Conservation (phyloP, 208 protist genomes). For the Acanthamoeba sp. region DNA sequence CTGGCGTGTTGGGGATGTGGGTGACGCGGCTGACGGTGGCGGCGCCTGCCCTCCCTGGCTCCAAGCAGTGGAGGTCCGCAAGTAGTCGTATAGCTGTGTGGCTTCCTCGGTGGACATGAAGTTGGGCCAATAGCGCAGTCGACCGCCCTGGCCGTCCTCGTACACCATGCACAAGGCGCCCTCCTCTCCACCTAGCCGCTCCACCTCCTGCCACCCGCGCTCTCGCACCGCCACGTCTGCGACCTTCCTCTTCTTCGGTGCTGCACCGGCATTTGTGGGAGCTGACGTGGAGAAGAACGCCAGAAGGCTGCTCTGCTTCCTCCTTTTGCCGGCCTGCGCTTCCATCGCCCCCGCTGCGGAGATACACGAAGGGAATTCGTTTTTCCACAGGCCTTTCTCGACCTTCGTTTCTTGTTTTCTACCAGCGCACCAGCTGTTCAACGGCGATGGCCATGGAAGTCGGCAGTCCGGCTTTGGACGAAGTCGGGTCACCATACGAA, state of each 20-base stretch:
- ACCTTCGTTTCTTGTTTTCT: too few relatives aligned
- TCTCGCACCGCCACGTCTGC: neutral
- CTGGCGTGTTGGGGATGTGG: neutral
- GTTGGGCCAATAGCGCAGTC: neutral
- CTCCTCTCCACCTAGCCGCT: neutral
- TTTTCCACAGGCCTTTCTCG: too few relatives aligned
- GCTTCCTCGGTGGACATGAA: neutral
- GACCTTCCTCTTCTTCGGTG: neutral
- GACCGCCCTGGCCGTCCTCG: neutral
- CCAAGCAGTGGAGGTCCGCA: neutral
- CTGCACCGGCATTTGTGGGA: neutral
- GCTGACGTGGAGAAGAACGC: neutral
- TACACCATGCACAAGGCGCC: neutral
- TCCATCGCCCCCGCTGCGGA: too few relatives aligned
- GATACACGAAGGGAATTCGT: too few relatives aligned
- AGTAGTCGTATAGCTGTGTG: neutral
- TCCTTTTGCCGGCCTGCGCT: too few relatives aligned
- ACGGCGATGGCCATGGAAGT: too few relatives aligned
- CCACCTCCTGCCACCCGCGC: neutral
- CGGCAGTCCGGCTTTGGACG: too few relatives aligned
- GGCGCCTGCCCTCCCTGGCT: neutral
- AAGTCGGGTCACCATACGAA: too few relatives aligned
- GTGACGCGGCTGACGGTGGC: neutral
- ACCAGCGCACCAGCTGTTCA: too few relatives aligned
- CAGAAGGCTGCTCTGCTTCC: neutral